A percentile compares a stretch with the other conserved stretches of the same genome.
Conservation (phyloP, 78 protist genomes). For the Dictyostelium brefeldianum region DNA sequence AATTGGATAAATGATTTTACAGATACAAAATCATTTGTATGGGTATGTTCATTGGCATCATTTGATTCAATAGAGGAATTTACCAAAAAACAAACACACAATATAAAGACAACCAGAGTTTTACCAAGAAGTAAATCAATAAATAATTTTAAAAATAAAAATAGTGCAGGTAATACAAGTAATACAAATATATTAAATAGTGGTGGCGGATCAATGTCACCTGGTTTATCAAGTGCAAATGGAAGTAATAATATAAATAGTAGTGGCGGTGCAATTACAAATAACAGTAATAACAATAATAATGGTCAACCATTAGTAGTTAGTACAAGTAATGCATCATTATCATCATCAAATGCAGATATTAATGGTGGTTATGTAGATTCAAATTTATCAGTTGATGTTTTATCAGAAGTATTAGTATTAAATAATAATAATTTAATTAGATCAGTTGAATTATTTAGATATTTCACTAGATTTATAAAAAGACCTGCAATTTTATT, state of each 20-base stretch:
- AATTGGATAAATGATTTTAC: slow-evolving; percentile 53
- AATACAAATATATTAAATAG: neutral
- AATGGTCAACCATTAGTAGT: neutral
- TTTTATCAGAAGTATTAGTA: neutral
- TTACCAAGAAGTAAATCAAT: slow-evolving; percentile 25
- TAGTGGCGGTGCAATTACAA: neutral
- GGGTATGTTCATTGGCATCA: slow-evolving; percentile 72
- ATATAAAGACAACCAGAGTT: neutral
- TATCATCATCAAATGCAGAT: too few relatives aligned
- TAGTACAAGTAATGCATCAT: slow-evolving; percentile 9
- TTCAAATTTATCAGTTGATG: slow-evolving; percentile 31
- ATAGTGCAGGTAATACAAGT: neutral
- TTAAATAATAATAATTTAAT: slow-evolving; percentile 1
- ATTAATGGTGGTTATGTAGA: neutral
- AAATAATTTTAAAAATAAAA: neutral
- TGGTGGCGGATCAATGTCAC: slow-evolving; percentile 12
- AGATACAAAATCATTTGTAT: slow-evolving; percentile 59
- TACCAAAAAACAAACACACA: neutral
- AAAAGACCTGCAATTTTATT: slow-evolving; percentile 50
- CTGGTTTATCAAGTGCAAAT: neutral
- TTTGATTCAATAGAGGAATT: slow-evolving; percentile 32
- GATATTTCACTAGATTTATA: slow-evolving; percentile 1
- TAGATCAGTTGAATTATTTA: slow-evolving; percentile 42
- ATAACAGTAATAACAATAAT: neutral
- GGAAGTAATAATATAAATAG: neutral